A percentile compares a stretch with the other conserved stretches of the same genome.
Conservation (phyloP, 2,329 filamentous ascomycete species). For the Penicillium sclerotigenum region DNA sequence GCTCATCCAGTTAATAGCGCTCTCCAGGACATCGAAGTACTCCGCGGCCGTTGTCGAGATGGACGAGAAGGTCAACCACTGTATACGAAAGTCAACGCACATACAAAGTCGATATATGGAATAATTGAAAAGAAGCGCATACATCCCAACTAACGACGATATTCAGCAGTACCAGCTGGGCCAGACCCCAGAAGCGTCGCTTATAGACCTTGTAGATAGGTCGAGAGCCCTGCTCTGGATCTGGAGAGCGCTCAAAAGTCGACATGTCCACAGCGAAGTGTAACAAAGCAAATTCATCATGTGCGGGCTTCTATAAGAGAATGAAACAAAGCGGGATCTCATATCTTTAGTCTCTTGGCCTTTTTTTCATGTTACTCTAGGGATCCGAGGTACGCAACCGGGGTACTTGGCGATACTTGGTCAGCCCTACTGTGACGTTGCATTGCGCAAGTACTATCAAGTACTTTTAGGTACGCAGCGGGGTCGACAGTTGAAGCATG, state of each 20-base stretch:
- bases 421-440: background rate
- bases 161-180: slow-evolving; percentile 81
- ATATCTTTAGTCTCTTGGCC: background rate
- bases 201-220: slow-evolving; percentile 64
- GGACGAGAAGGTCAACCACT: slow-evolving; percentile 92
- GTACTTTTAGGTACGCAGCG: background rate
- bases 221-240: slow-evolving; percentile 17
- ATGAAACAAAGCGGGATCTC: background rate
- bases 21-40: slow-evolving; percentile 73
- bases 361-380: background rate
- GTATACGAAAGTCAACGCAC: background rate
- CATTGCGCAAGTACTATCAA: background rate
- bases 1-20: slow-evolving; percentile 86
- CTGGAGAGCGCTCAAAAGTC: slow-evolving; percentile 2
- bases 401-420: slow-evolving; percentile 6
- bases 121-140: slow-evolving; percentile 40
- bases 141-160: slow-evolving; percentile 95
- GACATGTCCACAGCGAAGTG: slow-evolving; percentile 5
- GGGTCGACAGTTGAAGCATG: background rate
- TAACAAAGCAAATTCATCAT: background rate
- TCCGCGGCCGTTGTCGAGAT: slow-evolving; percentile 69
- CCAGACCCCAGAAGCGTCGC: slow-evolving; percentile 82
- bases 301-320: background rate
- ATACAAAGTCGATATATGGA: background rate
- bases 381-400: slow-evolving; percentile 1